Conservation (phyloP, 2,329 filamentous ascomycete species). For the Monosporascus sp. region DNA sequence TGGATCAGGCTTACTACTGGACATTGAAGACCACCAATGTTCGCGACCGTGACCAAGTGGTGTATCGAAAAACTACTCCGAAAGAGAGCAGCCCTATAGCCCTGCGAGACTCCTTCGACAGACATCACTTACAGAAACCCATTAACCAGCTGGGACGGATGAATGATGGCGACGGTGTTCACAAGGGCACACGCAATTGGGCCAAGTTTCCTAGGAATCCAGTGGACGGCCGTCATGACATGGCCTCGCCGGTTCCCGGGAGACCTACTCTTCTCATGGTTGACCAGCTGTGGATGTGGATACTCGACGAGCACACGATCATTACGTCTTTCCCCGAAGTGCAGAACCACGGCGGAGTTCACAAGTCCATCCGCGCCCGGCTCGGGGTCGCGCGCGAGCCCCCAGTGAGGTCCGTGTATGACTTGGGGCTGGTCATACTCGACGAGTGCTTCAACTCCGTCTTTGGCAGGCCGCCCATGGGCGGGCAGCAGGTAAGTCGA, state of each 20-base stretch:
- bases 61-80: constrained; percentile 32
- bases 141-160: no score
- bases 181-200: no score
- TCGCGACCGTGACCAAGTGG: constrained; percentile 37
- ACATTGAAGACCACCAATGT: constrained; percentile 33
- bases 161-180: no score
- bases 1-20: constrained; percentile 42
- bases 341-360: constrained; percentile 32
- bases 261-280: constrained; percentile 32
- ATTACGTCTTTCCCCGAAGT: constrained; percentile 37
- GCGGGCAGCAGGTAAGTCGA: no score
- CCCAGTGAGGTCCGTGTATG: constrained; percentile 9
- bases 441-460: constrained; percentile 36
- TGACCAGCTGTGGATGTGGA: constrained; percentile 41
- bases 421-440: constrained; percentile 29
- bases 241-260: no score
- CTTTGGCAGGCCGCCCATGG: constrained; percentile 23
- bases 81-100: no score
- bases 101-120: no score
- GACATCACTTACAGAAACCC: no score
- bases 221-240: no score
- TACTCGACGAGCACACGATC: constrained; percentile 32
- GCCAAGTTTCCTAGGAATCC: no score
- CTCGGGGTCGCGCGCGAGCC: constrained; percentile 13
- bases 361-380: constrained; percentile 33